Base-by-base conservation (phyloP, 305 asterid species). In the Fraxinus latifolia region DNA sequence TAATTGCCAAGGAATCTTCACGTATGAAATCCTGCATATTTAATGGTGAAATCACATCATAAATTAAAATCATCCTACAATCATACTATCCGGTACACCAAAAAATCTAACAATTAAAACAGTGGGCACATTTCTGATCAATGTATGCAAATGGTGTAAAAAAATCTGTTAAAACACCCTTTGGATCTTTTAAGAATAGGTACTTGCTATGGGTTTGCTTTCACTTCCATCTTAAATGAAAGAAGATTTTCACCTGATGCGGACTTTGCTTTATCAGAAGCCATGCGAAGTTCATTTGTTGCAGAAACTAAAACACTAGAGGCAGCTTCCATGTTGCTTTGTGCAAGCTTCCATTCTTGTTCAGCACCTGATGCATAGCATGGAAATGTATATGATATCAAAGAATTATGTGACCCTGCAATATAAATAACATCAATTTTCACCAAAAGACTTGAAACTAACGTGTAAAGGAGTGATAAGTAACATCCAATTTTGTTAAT, bases 321-420 rank as follows among this genome's bases (percentile, higher is more conserved):
- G 81, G 98, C 98, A 85, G 95, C 97, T 90, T 95, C 98, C 98
- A 95, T 85, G 82, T 91, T 95, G 91, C 86, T 89, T 85, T 92
- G 96, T 58, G 97, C 98, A 86, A 88, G 92, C 85, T 89, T 91
- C 98, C 97, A 95, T 80, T 96, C 98, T 87, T 92, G 95, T 90
- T 96, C 99, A 86, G 96, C 92, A 85, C 97, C 99, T 96, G 94
- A 87, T 83, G 80, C 76, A 81, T 83, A 83, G 76, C 19, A 83
- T 68, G 68, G 81, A 70, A 81, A 84, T 50, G 85, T 76, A 47
- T 74, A 33, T 62, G 80, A 75, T 58, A 82, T 83, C 83, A 74
- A 81, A 84, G 82, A 76, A 81, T 80, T 65, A 81, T 74, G 71
- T 81, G 39, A 82, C 72, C 78, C 78, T 77, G 68, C 42, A 82